Conservation (phyloP, 257 asterid genomes). For the Nicotiana attenuata region DNA sequence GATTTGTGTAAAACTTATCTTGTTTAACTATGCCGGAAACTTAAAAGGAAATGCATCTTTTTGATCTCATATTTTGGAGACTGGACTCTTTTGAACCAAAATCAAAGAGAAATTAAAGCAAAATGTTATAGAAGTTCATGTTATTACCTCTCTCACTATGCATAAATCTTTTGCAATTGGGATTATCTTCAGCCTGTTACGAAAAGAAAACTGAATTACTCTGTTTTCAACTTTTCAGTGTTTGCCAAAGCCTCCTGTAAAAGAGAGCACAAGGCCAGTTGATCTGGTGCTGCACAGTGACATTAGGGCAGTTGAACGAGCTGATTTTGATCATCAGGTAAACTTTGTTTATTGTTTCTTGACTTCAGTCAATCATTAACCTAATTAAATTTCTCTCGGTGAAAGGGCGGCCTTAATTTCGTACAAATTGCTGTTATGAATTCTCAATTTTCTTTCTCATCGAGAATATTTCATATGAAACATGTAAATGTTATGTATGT, state of each 20-base stretch:
- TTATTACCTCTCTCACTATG: not conserved
- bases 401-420: not conserved
- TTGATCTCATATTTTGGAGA: not conserved
- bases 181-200: not conserved
- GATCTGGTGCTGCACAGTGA: slow-evolving; percentile 79
- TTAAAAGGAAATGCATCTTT: not conserved
- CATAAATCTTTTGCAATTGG: not conserved
- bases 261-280: slow-evolving; percentile 60
- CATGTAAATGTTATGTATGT: not conserved
- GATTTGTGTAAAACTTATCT: not conserved
- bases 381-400: not conserved
- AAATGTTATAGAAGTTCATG: not conserved
- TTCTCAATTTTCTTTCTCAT: not conserved
- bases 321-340: slow-evolving; percentile 87
- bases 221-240: slow-evolving; percentile 34
- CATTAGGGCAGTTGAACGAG: slow-evolving; percentile 77
- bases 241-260: slow-evolving; percentile 72
- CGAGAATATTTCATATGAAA: not conserved
- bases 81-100: not conserved
- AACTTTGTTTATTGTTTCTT: not conserved
- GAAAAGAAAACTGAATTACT: not conserved
- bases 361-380: not conserved
- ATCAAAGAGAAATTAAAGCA: not conserved
- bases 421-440: not conserved
- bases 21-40: not conserved